These are phyloP conservation scores for Hanseniaspora pseudoguilliermondii DNA, from an alignment of 805 yeast species.

Conservation along the genomic window DNA sequence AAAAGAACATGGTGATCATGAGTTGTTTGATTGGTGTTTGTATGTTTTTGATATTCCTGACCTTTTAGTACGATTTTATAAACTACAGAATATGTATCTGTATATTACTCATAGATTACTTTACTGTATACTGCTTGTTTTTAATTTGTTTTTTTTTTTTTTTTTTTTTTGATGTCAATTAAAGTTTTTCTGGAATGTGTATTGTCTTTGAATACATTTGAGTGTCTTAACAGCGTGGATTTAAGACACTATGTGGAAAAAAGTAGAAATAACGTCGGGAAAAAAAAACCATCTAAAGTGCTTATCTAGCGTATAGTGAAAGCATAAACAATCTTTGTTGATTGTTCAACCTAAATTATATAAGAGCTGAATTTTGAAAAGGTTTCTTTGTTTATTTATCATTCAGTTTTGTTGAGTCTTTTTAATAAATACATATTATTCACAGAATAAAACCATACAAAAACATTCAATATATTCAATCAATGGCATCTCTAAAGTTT, in stretches of 20 bases:
- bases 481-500: neutral
- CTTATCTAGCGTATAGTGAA: too few species aligned
- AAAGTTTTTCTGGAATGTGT: neutral
- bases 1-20: conserved; percentile 74
- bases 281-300: neutral
- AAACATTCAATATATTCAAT: neutral
- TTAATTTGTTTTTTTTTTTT: neutral
- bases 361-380: too few species aligned
- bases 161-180: neutral
- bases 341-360: too few species aligned
- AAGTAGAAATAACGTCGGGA: neutral
- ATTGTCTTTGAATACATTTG: neutral
- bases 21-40: conserved; percentile 63
- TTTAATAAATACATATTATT: too few species aligned
- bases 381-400: too few species aligned
- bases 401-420: too few species aligned
- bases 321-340: too few species aligned
- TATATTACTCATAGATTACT: neutral
- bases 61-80: too few species aligned
- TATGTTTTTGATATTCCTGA: conserved; percentile 52
- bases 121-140: neutral
- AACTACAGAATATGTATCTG: too few species aligned
- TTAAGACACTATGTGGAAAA: neutral
- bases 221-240: neutral
- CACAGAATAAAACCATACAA: neutral